Evolutionary conservation across 208 protist species (phyloP).

Genomic region (Spongospora subterranea): DNA sequence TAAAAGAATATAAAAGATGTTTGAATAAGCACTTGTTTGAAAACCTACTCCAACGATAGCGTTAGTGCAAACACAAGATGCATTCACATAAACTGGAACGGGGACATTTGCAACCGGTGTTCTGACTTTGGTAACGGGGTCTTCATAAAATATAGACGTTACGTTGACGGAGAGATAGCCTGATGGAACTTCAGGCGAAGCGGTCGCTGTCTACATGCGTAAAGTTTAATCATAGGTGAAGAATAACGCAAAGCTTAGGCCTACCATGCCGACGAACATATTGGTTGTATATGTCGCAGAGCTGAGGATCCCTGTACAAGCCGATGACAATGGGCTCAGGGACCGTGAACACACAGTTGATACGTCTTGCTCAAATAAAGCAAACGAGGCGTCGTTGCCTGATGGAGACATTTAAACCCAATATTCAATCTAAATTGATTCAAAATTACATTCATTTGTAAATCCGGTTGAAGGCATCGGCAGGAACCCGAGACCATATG

Average conservation of each 20-base stretch:
- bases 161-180: neutral
- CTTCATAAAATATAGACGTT: neutral
- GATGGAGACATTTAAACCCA: neutral
- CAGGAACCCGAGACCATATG: neutral
- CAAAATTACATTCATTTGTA: neutral
- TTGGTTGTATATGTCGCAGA: neutral
- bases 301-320: neutral
- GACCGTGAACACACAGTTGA: neutral
- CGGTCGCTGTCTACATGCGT: neutral
- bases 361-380: neutral
- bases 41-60: neutral
- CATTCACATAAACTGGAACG: neutral
- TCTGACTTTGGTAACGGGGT: neutral
- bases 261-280: neutral
- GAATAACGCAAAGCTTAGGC: neutral
- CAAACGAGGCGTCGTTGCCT: constrained; percentile 31
- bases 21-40: neutral
- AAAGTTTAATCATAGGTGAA: neutral
- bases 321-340: neutral
- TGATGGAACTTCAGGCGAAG: neutral
- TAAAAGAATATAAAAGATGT: neutral
- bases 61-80: neutral
- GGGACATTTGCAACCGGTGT: neutral
- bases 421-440: neutral
- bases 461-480: neutral